Evolutionary conservation across 371 early-diverging fungal genomes (phyloP), one percentile per base, ranked within the genome.

Genomic region (Apophysomyces trapeziformis): DNA sequence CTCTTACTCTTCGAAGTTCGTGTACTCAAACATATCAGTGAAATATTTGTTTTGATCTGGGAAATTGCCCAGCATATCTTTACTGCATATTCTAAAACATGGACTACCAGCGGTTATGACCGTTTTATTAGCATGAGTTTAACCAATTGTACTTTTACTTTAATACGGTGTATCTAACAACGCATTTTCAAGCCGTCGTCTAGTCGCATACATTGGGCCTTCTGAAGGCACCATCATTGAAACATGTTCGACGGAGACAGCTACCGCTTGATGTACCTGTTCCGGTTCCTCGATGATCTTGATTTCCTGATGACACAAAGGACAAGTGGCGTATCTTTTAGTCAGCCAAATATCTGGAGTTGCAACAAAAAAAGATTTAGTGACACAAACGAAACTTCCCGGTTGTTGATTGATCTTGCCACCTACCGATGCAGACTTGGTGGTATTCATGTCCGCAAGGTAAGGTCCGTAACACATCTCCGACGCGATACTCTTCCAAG

Each of bases 381-480:
- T n/a, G 37, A 11, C 32, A 26, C 32, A 26, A 26, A 26, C 32
- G 32, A 26, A 26, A 26, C 32, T 26, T 26, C 32, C 32, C 32
- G 32, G 32, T 26, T 26, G 32, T 26, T 26, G 32, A 2, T 26
- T 26, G 32, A 26, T 26, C 32, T 26, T 26, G 32, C 2, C 32
- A 11, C 63, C 6, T 62, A 62, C 63, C 63, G 11, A 62, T 62
- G 50, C 63, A 62, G n/a, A 11, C 50, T 35, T 47, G 37, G 36
- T 62, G 63, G 38, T 45, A 62, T 62, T 62, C 63, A 37, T 62
- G 63, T 11, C 21, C 63, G n/a, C 63, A 62, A 36, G 63, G 63
- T 36, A 62, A 36, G 14, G n/a, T 32, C 13, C 63, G 63, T 37
- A 62, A 13, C 2, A 26, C 50, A 7, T 62, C 63, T 12, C 18